Evolutionary conservation across 2,329 filamentous ascomycete species (phyloP).

Genomic region (Anthostomella pinea): DNA sequence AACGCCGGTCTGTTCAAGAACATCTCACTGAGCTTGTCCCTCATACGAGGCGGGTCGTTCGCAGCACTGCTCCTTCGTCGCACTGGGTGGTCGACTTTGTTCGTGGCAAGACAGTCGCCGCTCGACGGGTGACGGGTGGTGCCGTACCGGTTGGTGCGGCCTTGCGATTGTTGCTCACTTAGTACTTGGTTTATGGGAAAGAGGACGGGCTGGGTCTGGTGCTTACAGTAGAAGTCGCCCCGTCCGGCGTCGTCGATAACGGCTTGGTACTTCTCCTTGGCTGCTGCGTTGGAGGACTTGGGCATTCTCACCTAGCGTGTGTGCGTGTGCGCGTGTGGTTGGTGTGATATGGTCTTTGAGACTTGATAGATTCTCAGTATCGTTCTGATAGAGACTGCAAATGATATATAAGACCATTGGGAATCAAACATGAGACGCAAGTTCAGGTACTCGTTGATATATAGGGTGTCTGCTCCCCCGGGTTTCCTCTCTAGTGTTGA

Average conservation of each 20-base stretch:
- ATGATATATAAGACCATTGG: constrained; percentile 1
- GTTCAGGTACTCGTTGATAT: constrained; percentile 14
- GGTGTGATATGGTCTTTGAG: neutral
- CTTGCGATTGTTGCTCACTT: constrained; percentile 15
- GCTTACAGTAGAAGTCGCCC: constrained; percentile 31
- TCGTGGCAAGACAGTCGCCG: constrained; percentile 26
- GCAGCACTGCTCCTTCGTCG: constrained; percentile 26
- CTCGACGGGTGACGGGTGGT: constrained; percentile 24
- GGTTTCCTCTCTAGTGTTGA: constrained; percentile 18
- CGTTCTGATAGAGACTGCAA: constrained; percentile 1
- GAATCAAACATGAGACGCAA: neutral
- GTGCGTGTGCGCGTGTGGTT: neutral
- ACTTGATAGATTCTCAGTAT: constrained; percentile 1
- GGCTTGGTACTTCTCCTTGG: constrained; percentile 34
- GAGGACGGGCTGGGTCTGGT: neutral
- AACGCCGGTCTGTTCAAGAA: constrained; percentile 32
- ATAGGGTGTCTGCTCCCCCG: constrained; percentile 7
- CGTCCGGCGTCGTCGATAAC: constrained; percentile 32
- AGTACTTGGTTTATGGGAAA: constrained; percentile 1
- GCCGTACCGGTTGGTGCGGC: constrained; percentile 30
- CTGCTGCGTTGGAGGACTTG: constrained; percentile 26
- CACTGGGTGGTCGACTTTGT: constrained; percentile 25
- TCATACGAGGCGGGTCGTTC: constrained; percentile 19
- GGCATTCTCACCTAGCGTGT: constrained; percentile 23
- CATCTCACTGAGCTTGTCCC: constrained; percentile 26